Conservation (phyloP, 2,329 filamentous ascomycete species). For the Alternaria sp. region DNA sequence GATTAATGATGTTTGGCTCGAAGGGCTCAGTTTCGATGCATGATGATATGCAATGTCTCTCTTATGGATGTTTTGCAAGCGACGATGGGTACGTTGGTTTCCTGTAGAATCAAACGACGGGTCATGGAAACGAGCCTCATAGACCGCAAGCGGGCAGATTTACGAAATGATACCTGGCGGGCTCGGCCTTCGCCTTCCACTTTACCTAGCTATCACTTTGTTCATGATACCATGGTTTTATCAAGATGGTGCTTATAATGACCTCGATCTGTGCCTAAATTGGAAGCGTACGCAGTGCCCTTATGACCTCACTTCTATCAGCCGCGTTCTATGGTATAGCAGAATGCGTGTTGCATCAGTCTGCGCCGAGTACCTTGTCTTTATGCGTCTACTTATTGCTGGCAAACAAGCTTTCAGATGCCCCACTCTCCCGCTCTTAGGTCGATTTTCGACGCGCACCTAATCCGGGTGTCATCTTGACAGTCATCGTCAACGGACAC, state of each 20-base stretch:
- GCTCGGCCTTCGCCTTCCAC: conserved; percentile 36
- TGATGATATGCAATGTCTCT: conserved; percentile 18
- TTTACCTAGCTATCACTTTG: conserved; percentile 20
- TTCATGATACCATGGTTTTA: conserved; percentile 7
- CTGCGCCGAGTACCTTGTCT: neutral
- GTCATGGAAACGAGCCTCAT: conserved; percentile 28
- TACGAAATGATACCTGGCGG: conserved; percentile 49
- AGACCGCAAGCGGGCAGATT: conserved; percentile 29
- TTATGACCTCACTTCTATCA: conserved; percentile 2
- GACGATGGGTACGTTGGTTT: conserved; percentile 19
- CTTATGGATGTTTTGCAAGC: conserved; percentile 21
- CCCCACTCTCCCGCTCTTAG: neutral
- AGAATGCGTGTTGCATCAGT: neutral
- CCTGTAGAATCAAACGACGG: conserved; percentile 29
- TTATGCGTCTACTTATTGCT: neutral
- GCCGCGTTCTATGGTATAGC: neutral
- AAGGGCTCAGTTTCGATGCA: neutral
- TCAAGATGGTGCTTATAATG: neutral
- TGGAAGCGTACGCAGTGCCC: neutral
- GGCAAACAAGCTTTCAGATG: conserved; percentile 5
- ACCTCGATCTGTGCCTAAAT: neutral
- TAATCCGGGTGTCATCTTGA: neutral
- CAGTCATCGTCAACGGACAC: neutral
- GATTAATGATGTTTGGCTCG: neutral
- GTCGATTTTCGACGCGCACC: neutral